These are phyloP conservation scores for Leccinum subtestaceum DNA, from an alignment of 768 basidiomycete species.

Conservation along the genomic window DNA sequence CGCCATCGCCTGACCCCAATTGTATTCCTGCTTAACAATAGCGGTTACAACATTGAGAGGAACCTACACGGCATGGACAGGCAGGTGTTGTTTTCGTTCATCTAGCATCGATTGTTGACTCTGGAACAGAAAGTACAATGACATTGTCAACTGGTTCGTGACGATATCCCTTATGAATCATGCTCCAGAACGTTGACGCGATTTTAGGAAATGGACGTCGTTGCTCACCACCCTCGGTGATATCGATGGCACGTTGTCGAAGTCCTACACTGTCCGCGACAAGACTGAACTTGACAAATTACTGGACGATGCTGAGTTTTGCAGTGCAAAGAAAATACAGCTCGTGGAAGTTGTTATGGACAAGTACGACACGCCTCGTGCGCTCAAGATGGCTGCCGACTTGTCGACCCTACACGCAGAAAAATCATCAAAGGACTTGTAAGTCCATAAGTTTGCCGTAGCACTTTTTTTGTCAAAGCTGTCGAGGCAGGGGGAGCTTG, in stretches of 20 bases:
- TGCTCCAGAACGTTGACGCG: not conserved
- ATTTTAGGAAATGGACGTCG: slow-evolving; percentile 56
- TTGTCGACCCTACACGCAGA: slow-evolving; percentile 16
- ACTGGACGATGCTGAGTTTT: slow-evolving; percentile 62
- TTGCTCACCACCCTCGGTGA: slow-evolving; percentile 62
- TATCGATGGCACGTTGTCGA: slow-evolving; percentile 42
- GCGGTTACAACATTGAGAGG: slow-evolving; percentile 86
- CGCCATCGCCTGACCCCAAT: slow-evolving; percentile 71
- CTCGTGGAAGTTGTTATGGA: slow-evolving; percentile 81
- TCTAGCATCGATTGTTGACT: not conserved
- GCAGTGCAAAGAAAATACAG: slow-evolving; percentile 62
- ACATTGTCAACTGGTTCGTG: slow-evolving; percentile 69
- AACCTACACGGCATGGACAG: slow-evolving; percentile 63
- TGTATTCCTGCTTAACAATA: slow-evolving; percentile 79
- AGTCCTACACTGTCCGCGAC: slow-evolving; percentile 64
- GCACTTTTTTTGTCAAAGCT: not conserved
- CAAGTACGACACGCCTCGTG: slow-evolving; percentile 65
- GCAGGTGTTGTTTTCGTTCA: slow-evolving; percentile 24
- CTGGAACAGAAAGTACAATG: slow-evolving; percentile 69
- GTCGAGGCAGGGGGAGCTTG: not conserved
- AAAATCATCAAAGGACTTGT: slow-evolving; percentile 21
- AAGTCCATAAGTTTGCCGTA: not conserved
- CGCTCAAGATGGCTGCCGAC: slow-evolving; percentile 53
- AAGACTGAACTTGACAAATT: slow-evolving; percentile 67
- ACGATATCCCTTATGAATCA: not conserved